phyloP scores from a whole-genome alignment of 139 green algal species.

The Micractinium sp. region DNA sequence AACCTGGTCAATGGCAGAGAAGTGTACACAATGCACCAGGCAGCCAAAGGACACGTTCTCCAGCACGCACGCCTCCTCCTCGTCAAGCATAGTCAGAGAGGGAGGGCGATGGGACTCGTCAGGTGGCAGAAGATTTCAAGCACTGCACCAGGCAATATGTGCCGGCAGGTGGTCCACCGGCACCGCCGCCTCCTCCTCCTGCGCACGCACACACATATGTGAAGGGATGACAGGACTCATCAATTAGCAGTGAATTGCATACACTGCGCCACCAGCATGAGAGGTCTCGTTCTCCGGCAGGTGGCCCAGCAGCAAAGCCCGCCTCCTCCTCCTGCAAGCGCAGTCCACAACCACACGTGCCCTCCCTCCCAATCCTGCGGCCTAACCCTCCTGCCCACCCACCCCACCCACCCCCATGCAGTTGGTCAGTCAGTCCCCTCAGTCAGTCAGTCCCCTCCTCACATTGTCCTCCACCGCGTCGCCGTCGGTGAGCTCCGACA shows the following conservation, averaged over 20 bases:
- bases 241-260: background rate
- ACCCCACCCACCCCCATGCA: background rate
- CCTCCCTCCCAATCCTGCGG: too few relatives aligned
- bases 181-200: constrained; percentile 67
- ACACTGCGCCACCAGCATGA: background rate
- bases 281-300: background rate
- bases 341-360: too few relatives aligned
- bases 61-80: too few relatives aligned
- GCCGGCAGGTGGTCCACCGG: constrained; percentile 73
- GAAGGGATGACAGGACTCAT: constrained; percentile 20
- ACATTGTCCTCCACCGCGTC: constrained; percentile 74
- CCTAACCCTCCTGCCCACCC: too few relatives aligned
- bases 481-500: constrained; percentile 90
- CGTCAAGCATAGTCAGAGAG: too few relatives aligned
- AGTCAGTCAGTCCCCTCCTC: background rate
- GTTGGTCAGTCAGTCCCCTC: background rate
- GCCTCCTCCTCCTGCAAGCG: too few relatives aligned
- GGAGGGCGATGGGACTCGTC: constrained; percentile 18
- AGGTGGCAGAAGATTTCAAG: constrained; percentile 30
- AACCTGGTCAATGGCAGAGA: constrained; percentile 17
- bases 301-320: too few relatives aligned
- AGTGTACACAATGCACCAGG: background rate
- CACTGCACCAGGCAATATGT: constrained; percentile 81
- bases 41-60: background rate
- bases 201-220: background rate